Percentiles rank a stretch among this genome's conserved stretches.
These are phyloP conservation scores for Arctium lappa DNA, from an alignment of 129 eudicot genomes.

Conservation along the genomic window DNA sequence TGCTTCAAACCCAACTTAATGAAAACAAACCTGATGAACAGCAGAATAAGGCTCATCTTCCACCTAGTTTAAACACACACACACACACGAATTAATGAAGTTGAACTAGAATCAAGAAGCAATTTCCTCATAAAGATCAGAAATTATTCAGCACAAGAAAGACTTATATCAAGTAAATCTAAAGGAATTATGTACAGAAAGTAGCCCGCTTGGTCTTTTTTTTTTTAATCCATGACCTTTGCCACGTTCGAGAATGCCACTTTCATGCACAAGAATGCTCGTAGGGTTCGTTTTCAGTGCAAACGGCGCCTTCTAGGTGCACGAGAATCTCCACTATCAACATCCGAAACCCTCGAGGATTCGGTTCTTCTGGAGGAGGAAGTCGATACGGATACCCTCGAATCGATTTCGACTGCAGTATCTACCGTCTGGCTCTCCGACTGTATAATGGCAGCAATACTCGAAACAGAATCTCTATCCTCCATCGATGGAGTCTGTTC, in stretches of 20 bases:
- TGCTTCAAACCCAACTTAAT: neutral
- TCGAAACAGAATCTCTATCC: conserved; percentile 85
- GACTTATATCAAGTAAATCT: conserved; percentile 17
- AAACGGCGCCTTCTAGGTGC: conserved; percentile 78
- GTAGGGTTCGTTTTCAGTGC: conserved; percentile 25
- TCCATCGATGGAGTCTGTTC: conserved; percentile 52
- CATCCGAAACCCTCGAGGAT: conserved; percentile 69
- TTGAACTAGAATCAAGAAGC: neutral
- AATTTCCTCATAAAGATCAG: conserved; percentile 12
- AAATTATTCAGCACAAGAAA: conserved; percentile 17
- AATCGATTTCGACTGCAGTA: conserved; percentile 77
- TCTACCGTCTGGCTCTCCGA: conserved; percentile 85
- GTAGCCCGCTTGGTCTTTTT: neutral
- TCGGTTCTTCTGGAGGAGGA: conserved; percentile 78
- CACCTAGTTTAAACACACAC: neutral
- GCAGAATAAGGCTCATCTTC: neutral
- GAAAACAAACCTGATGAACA: neutral
- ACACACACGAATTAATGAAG: neutral
- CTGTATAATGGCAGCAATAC: conserved; percentile 91
- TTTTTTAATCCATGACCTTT: neutral
- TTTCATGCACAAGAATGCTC: neutral
- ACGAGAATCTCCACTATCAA: conserved; percentile 89
- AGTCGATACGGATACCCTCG: conserved; percentile 64
- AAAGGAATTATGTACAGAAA: conserved; percentile 15
- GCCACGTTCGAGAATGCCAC: neutral